Base-by-base conservation (phyloP, 441 rosid genomes). In the Populus trichocarpa region DNA sequence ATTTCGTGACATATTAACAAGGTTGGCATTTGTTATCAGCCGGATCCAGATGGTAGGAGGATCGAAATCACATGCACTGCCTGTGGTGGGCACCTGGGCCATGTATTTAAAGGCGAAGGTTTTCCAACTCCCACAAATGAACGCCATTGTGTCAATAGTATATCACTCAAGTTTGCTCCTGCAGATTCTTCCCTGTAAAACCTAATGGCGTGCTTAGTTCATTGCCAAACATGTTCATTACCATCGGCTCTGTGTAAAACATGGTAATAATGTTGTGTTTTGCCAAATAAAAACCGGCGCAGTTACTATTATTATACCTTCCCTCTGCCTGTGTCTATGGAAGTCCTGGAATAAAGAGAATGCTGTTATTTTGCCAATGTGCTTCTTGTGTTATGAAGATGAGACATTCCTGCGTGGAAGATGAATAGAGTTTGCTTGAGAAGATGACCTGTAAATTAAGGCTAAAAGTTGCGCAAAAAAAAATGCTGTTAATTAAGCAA, bases 11-110 rank as follows among this genome's bases (percentile, higher is more conserved):
- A 26, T 9, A 36, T 46, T 83, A 63, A 70, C 38, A 70, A 67
- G 28, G 72, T 75, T 73, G 30, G 18, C 38, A 28, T 67, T 0
- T 82, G 22, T 77, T 84, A 32, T 75, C 93, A 95, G 98, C 74
- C 88, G 3, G 99, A 96, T 79, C 88, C 97, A 25, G 98, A 96
- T 83, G 99, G 98, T 73, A 87, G 61, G 84, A 91, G 99, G 79
- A 76, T 38, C n/a, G 99, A 92, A 83, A 96, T 96, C 18, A 96
- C 97, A 8, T 96, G 98, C 66, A 89, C 99, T 16, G 95, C 98
- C 12, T 93, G 99, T 77, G 97, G 97, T 38, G 98, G 99, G 25
- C 99, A 94, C 83, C 85, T 94, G 8, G 98, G 98, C 22, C 99
- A 96, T 81, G 98, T 94, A 35, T 94, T 96, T 72, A 94, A 89